Evolutionary conservation across 148 eudicot species (phyloP), one percentile per base, ranked within the genome.

Genomic region (Suaeda aralocaspica): DNA sequence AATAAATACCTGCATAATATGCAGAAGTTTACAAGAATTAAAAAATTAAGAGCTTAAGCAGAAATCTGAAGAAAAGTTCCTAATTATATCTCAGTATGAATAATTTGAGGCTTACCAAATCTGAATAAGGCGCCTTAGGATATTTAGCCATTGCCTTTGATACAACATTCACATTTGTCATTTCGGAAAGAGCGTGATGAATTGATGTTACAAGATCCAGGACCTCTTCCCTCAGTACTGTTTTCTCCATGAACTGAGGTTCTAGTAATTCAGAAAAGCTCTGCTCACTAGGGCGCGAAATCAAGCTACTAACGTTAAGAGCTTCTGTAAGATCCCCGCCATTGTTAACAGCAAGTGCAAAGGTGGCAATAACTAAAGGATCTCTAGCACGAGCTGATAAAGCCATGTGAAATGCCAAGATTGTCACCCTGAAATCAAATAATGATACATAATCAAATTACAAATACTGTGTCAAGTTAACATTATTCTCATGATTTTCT

Each of bases 321-420:
- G 96, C 94, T 82, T 93, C 96, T 10, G 42, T 68, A 61, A 87
- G 67, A 76, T 88, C 85, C 57, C 98, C 98, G 39, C 98, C 96
- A 72, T 87, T 93, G 79, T 93, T 80, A 61, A 93, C 78, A 31
- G 90, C 83, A 70, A 93, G 89, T 81, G 89, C 58, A 81, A 88
- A 90, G 68, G 92, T 84, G 55, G 95, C 95, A 34, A 85, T 70
- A 62, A 88, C 98, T 58, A 77, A 68, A 76, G 98, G 92, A 72
- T 83, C 88, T 65, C 88, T 78, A 26, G 96, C 83, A 50, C 73
- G 78, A 33, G 79, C 87, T 3, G 73, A 79, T 19, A 93, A 75
- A 48, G 94, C 89, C 75, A 81, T 81, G 77, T 93, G 98, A 70
- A 90, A 88, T 44, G 92, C 98, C 69, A 93, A 81, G 55, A 93